Evolutionary conservation across 179 eudicot genomes (phyloP), one percentile per base, ranked within the genome.

Genomic region (Corrigiola litoralis): DNA sequence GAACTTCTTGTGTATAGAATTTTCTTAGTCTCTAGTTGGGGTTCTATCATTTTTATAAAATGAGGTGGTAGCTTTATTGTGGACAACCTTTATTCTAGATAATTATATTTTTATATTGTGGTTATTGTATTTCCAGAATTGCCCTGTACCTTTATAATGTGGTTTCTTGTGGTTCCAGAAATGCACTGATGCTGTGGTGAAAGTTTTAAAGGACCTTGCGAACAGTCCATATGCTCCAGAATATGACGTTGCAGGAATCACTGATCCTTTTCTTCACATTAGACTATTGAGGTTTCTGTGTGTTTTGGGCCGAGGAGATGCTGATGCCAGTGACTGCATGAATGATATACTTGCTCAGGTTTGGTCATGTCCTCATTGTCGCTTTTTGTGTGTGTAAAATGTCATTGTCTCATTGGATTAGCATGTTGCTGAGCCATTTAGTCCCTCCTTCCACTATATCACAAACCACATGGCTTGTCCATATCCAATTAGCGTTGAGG

Each of bases 291-390:
- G 80, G 66, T 81, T 94, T 66, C 77, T 94, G 79, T 75, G 88
- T 55, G 82, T 85, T 65, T 63, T 94, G 82, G 99, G 97, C 50
- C 85, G 86, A 25, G 99, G 97, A 77, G 97, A 94, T 77, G 87
- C 90, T 42, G 99, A 94, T 69, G 91, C 96, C 62, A 90, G 97
- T 75, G 99, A 94, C 68, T 45, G 69, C 63, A 94, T 94, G 99
- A 94, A 86, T 82, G 99, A 94, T 75, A 80, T 94, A 61, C 99
- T 94, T 71, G 99, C 99, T 16, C 99, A 94, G 96, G 99, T 90
- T 75, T 77, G 81, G 59, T 78, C 52, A 65, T 68, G 33, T 23
- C 38, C 56, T 28, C 25, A 5, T 58, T 12, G 52, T 36, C 21
- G 46, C 34, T 36, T 9, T 17, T 11, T 34, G 13, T 63, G 34